phyloP scores from a whole-genome alignment of 2,329 filamentous ascomycete species.

The Xylaria hypoxylon region DNA sequence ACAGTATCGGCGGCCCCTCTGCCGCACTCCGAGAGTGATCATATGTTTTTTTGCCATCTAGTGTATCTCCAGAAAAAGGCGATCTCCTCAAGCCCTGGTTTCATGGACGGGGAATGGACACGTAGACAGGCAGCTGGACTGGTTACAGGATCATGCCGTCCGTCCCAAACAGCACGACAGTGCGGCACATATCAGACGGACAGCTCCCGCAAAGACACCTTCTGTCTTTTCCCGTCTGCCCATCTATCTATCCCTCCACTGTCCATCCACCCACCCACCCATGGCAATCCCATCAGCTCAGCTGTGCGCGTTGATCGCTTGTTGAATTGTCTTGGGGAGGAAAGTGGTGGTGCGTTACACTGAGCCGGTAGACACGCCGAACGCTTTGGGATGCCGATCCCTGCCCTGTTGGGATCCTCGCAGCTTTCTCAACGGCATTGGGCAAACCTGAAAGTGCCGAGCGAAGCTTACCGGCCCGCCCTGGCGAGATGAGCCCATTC shows the following conservation, averaged over 20 bases:
- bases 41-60: constrained; percentile 33
- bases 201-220: constrained; percentile 32
- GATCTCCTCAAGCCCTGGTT: constrained; percentile 28
- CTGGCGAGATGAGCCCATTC: constrained; percentile 41
- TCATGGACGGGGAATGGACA: constrained; percentile 36
- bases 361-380: constrained; percentile 40
- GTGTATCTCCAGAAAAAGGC: constrained; percentile 27
- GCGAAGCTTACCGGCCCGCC: constrained; percentile 38
- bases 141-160: constrained; percentile 35
- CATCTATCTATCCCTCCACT: background rate
- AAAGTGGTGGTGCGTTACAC: constrained; percentile 36
- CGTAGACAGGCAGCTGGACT: constrained; percentile 35
- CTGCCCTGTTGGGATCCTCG: constrained; percentile 32
- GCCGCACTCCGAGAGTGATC: constrained; percentile 32
- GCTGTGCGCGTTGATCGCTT: constrained; percentile 37
- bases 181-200: constrained; percentile 38
- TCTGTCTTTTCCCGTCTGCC: constrained; percentile 27
- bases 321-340: constrained; percentile 21
- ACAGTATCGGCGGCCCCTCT: constrained; percentile 26
- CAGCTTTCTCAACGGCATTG: constrained; percentile 41
- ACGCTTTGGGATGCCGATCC: constrained; percentile 36
- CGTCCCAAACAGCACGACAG: constrained; percentile 38
- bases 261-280: constrained; percentile 3
- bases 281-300: constrained; percentile 31
- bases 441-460: constrained; percentile 42